These are phyloP conservation scores for Puccinellia tenuiflora DNA, from an alignment of 176 grass and related monocot species.

Conservation along the genomic window DNA sequence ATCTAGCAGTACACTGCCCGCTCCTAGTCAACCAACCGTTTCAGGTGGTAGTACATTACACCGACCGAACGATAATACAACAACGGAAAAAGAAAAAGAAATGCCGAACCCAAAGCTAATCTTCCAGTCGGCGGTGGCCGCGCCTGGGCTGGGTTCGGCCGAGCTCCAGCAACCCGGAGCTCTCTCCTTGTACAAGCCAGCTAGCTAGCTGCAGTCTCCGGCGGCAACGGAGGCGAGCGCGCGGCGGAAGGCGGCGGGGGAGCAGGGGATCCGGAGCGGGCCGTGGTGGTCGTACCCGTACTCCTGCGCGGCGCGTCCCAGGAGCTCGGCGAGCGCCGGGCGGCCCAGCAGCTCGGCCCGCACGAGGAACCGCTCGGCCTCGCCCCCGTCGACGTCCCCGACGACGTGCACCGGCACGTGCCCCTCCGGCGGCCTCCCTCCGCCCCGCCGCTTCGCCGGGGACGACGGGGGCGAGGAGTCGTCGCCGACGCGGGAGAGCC, in stretches of 20 bases:
- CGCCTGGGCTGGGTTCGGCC: not conserved
- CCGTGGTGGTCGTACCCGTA: slow-evolving; percentile 80
- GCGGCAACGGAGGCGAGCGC: slow-evolving; percentile 33
- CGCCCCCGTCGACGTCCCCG: slow-evolving; percentile 22
- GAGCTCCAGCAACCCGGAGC: not conserved
- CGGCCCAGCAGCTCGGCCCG: slow-evolving; percentile 56
- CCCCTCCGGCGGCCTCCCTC: slow-evolving; percentile 39
- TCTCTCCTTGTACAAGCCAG: not conserved
- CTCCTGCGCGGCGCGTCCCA: slow-evolving; percentile 61
- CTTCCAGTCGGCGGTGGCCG: not conserved
- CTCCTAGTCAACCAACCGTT: not conserved
- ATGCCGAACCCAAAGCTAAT: not conserved
- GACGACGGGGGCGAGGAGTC: not conserved
- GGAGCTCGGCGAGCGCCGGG: slow-evolving; percentile 59
- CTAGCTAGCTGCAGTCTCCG: not conserved
- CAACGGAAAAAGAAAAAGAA: not conserved
- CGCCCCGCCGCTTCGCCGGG: not conserved
- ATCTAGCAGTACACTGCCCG: not conserved
- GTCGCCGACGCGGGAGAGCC: slow-evolving; percentile 52
- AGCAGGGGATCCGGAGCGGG: slow-evolving; percentile 72
- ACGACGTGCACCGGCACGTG: slow-evolving; percentile 71
- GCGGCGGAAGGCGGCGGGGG: slow-evolving; percentile 53
- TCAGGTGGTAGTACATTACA: slow-evolving; percentile 22
- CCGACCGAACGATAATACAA: not conserved
- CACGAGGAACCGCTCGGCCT: slow-evolving; percentile 65